Base-by-base conservation (phyloP, 2,329 filamentous ascomycete genomes). In the Cercospora janseana region DNA sequence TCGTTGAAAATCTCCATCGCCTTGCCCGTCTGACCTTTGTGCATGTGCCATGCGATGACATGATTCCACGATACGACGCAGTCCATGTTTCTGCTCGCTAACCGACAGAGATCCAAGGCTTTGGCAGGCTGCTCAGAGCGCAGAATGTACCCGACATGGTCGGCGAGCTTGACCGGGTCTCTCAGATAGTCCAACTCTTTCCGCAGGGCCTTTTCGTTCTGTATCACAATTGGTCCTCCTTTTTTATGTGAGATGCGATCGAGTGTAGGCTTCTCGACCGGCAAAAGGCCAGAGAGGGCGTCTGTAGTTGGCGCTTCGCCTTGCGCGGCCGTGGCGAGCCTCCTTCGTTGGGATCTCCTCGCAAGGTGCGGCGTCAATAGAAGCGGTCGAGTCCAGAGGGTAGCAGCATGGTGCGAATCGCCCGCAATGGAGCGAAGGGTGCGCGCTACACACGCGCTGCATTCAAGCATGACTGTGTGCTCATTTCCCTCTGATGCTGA, bases 1-100 rank as follows among this genome's bases (percentile, higher is more conserved):
- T 97, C 92, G 68, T 96, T 95, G 72, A 83, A 96, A n/a, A 89
- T 75, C 70, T 87, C 90, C 50, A 95, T 71, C 13, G 87, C 91
- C 15, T 75, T 72, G 52, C 77, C 76, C 26, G 89, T 69, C 44
- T 77, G 77, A 32, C 80, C 75, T 18, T 81, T 74, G 32, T 77
- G 70, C 67, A 96, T 72, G 55, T 81, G 75, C 67, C 89, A 82
- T 50, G 85, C 79, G 49, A 98, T 84, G 35, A 95, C 70, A 64
- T 87, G 81, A 69, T 97, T 97, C 91, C 92, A 98, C 51, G 86
- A 83, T 51, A 94, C 90, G 3, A 80, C 74, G 56, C 86, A 83
- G 51, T 83, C 73, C 57, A 79, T 75, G 1, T 75, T 68, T 58
- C 78, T 81, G 67, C 83, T 89, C n/a, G 86, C 85, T 59, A 79